Percentiles rank a stretch among this genome's conserved stretches.
Evolutionary conservation across 2,329 filamentous ascomycete genomes (phyloP).

Genomic region (Orbilia quercus): DNA sequence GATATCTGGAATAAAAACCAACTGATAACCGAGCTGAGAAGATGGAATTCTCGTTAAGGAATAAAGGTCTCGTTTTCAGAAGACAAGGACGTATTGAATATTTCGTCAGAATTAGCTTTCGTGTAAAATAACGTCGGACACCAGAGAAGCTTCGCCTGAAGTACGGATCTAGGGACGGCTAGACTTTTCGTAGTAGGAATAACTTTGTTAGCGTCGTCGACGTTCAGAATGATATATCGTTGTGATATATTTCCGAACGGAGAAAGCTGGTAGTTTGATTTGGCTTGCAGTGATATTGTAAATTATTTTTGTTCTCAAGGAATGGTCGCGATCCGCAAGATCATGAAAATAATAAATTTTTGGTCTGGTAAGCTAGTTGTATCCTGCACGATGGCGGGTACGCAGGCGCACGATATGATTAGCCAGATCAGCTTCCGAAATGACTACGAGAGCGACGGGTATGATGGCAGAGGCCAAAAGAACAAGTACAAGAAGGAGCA

Average conservation of each 20-base stretch:
- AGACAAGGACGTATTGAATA: background rate
- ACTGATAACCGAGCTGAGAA: background rate
- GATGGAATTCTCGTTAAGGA: constrained; percentile 7
- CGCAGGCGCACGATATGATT: constrained; percentile 25
- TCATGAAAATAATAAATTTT: constrained; percentile 3
- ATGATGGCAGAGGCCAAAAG: constrained; percentile 18
- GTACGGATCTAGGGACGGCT: constrained; percentile 12
- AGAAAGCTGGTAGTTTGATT: too few relatives aligned
- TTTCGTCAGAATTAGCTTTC: constrained; percentile 44
- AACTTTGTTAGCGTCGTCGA: background rate
- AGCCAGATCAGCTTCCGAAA: constrained; percentile 21
- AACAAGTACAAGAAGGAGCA: constrained; percentile 24
- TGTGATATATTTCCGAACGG: constrained; percentile 5
- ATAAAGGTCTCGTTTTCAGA: constrained; percentile 34
- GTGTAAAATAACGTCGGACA: constrained; percentile 52
- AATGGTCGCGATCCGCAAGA: constrained; percentile 18
- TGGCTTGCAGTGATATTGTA: too few relatives aligned
- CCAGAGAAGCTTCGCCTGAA: constrained; percentile 5
- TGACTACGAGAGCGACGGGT: constrained; percentile 1
- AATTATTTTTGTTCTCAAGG: constrained; percentile 18
- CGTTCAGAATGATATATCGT: constrained; percentile 27
- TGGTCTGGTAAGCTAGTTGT: constrained; percentile 4
- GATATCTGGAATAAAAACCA: constrained; percentile 15
- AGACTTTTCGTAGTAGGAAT: constrained; percentile 14
- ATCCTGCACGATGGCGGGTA: constrained; percentile 13